Evolutionary conservation across 148 eudicot species (phyloP).

Genomic region (Rhododendron ovatum): DNA sequence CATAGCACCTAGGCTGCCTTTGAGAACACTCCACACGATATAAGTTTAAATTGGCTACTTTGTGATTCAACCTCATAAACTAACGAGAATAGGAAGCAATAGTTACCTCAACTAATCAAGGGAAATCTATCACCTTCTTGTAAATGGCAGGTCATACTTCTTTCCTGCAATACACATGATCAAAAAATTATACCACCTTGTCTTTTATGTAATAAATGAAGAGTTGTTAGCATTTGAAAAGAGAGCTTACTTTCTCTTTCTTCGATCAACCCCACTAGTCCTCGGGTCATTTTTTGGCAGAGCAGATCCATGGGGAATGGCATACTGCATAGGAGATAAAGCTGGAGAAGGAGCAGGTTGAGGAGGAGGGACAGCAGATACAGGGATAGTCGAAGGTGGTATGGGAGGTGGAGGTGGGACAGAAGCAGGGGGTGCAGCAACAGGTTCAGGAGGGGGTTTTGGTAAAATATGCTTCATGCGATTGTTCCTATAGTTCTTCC

Average conservation of each 20-base stretch:
- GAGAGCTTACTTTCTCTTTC: constrained; percentile 74
- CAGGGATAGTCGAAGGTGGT: constrained; percentile 39
- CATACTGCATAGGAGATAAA: constrained; percentile 78
- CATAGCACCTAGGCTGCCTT: no score
- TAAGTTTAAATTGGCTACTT: background rate
- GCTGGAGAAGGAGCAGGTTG: constrained; percentile 51
- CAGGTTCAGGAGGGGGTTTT: constrained; percentile 76
- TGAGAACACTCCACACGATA: no score
- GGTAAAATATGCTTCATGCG: constrained; percentile 93
- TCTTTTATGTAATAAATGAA: background rate
- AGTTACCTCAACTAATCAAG: constrained; percentile 1
- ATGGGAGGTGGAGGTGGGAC: constrained; percentile 41
- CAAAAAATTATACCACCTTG: background rate
- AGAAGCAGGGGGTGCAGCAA: constrained; percentile 42
- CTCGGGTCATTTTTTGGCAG: constrained; percentile 61
- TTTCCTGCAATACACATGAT: constrained; percentile 19
- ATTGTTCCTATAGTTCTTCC: constrained; percentile 94
- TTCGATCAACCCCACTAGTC: constrained; percentile 59
- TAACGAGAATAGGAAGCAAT: background rate
- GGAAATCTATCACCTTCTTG: background rate
- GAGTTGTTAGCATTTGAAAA: background rate
- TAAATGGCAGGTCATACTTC: constrained; percentile 9
- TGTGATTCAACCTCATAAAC: background rate
- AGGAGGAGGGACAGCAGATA: constrained; percentile 35
- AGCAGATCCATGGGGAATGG: constrained; percentile 55